Percentiles rank a stretch among this genome's conserved stretches.
Conservation (phyloP, 1,284 basidiomycete species). For the Cystobasidium sp. region DNA sequence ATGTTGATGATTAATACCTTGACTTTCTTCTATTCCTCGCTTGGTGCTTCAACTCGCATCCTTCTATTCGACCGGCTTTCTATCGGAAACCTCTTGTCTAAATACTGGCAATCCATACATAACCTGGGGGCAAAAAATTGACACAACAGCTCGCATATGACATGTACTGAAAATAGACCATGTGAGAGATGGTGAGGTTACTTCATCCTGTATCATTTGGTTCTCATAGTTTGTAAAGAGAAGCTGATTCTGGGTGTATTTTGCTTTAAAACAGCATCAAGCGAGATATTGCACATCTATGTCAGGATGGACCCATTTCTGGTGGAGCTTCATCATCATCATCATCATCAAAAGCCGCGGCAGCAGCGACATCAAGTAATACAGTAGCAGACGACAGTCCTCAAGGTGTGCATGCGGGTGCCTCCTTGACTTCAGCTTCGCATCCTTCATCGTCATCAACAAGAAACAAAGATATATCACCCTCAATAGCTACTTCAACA, state of each 20-base stretch:
- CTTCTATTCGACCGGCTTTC: too few relatives aligned
- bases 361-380: neutral
- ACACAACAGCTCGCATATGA: constrained; percentile 40
- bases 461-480: too few relatives aligned
- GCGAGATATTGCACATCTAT: constrained; percentile 59
- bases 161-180: constrained; percentile 46
- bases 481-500: too few relatives aligned
- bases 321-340: neutral
- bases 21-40: too few relatives aligned
- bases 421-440: neutral
- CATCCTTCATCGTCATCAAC: too few relatives aligned
- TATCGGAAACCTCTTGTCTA: too few relatives aligned
- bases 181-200: constrained; percentile 43
- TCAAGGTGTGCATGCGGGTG: neutral
- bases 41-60: too few relatives aligned
- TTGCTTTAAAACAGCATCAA: constrained; percentile 54
- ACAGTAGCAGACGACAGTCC: constrained; percentile 1
- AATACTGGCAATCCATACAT: too few relatives aligned
- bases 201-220: neutral
- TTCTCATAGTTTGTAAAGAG: too few relatives aligned
- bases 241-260: neutral
- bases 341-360: neutral
- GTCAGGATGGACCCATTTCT: constrained; percentile 48
- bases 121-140: neutral
- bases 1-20: too few relatives aligned